Percentiles rank a stretch among this genome's conserved stretches.
Conservation (phyloP, 768 basidiomycete genomes). For the Russula griseocarnosa region DNA sequence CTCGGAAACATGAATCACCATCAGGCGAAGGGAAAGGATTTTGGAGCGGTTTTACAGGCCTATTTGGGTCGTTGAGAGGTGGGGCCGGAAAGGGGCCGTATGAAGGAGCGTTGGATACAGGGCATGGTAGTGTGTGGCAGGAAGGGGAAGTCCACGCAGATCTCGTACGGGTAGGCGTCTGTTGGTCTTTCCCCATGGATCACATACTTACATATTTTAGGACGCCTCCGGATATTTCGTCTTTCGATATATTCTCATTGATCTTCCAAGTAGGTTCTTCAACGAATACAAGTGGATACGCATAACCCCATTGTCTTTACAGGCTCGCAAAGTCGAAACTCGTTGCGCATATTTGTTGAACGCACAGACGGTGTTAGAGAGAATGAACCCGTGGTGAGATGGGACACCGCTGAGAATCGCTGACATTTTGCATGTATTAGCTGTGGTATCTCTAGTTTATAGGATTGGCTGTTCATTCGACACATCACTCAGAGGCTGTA, state of each 20-base stretch:
- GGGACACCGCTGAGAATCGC: slow-evolving; percentile 38
- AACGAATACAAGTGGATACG: slow-evolving; percentile 31
- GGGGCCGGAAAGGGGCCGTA: slow-evolving; percentile 35
- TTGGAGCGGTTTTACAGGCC: slow-evolving; percentile 55
- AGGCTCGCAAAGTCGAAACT: slow-evolving; percentile 62
- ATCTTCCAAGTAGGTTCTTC: slow-evolving; percentile 64
- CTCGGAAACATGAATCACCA: slow-evolving; percentile 33
- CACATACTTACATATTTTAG: slow-evolving; percentile 37
- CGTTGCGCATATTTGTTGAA: slow-evolving; percentile 68
- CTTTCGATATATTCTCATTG: slow-evolving; percentile 72
- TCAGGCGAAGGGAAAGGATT: slow-evolving; percentile 37
- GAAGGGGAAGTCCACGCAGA: slow-evolving; percentile 83
- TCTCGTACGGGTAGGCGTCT: slow-evolving; percentile 57
- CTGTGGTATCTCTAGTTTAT: slow-evolving; percentile 25
- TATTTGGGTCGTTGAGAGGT: slow-evolving; percentile 63
- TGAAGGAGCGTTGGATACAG: slow-evolving; percentile 34
- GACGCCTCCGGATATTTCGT: slow-evolving; percentile 74
- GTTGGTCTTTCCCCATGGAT: background rate
- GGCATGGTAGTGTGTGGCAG: slow-evolving; percentile 47
- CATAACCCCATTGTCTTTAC: slow-evolving; percentile 28
- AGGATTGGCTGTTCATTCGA: background rate
- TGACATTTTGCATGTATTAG: slow-evolving; percentile 29
- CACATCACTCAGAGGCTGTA: background rate
- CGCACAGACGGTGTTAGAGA: slow-evolving; percentile 61
- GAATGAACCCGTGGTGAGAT: slow-evolving; percentile 66